Base-by-base conservation (phyloP, 345 rosid species). In the Lumnitzera racemosa region DNA sequence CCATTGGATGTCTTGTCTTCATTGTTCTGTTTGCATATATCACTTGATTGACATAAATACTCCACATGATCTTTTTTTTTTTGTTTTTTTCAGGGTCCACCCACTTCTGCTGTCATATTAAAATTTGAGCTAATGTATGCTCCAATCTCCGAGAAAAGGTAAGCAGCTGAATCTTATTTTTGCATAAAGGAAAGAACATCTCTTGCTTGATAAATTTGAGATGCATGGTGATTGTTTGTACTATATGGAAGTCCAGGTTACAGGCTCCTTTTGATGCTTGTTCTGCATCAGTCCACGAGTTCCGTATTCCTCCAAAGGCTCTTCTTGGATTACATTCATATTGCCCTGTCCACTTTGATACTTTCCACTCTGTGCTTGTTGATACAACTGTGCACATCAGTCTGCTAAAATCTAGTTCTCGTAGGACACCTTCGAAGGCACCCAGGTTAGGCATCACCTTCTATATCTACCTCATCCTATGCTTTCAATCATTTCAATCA, bases 101-200 rank as follows among this genome's bases (percentile, higher is more conserved):
- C 83, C 49, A 77, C 89, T 61, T 80, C 91, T 62, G 89, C 97
- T 73, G 90, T 83, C 61, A 73, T 94, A 61, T 65, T 94, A 70
- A 90, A 88, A 76, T 90, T 94, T 74, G 96, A 94, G 88, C 99
- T 94, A 53, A 72, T 88, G 79, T 88, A 81, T 81, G 82, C 96
- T 67, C 81, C 90, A 3, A 60, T 67, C 53, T 57, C 75, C 51
- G 96, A 78, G 72, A 76, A 61, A 47, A 69, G 78, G 94, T 83
- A 63, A 71, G 78, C 69, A 62, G 13, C 24, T 60, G 31, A 59
- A 17, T 14, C 70, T 64, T 64, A 59, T 59, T 51, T 47, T 24
- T 69, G 57, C 16, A 41, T 61, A 47, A 14, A 55, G 10, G 43
- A 7, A 36, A 36, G 43, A 36, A 36, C 11, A 36, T 36, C 43